phyloP scores from a whole-genome alignment of 192 early-diverging fungal species.

The Backusella psychrophila region DNA sequence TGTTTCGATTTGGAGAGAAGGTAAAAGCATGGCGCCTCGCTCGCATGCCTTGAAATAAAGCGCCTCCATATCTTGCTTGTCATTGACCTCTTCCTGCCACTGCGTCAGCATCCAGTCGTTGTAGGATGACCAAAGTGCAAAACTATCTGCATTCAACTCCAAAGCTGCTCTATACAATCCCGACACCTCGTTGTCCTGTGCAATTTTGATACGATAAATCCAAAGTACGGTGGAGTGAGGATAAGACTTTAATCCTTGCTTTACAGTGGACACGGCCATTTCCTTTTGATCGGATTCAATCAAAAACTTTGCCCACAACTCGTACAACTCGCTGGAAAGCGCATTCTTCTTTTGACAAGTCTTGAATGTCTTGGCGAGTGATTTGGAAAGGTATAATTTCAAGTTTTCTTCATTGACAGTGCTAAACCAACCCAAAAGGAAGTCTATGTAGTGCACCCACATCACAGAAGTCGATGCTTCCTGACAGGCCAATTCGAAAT shows the following conservation, averaged over 20 bases:
- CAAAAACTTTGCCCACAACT: slow-evolving; percentile 48
- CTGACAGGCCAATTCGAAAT: slow-evolving; percentile 45
- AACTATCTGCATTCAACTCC: slow-evolving; percentile 37
- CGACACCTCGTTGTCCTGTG: slow-evolving; percentile 13
- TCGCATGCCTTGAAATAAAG: slow-evolving; percentile 45
- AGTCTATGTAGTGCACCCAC: slow-evolving; percentile 63
- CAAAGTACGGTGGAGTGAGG: slow-evolving; percentile 45
- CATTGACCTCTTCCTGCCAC: slow-evolving; percentile 38
- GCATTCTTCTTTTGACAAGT: slow-evolving; percentile 38
- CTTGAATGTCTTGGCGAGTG: slow-evolving; percentile 53
- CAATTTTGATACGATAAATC: slow-evolving; percentile 34
- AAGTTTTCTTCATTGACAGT: slow-evolving; percentile 54
- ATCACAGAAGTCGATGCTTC: slow-evolving; percentile 44
- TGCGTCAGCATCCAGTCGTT: slow-evolving; percentile 37
- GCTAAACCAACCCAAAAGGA: slow-evolving; percentile 50
- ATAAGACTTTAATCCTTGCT: slow-evolving; percentile 32
- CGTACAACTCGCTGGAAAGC: slow-evolving; percentile 51
- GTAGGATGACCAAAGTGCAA: slow-evolving; percentile 51
- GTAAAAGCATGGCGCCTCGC: slow-evolving; percentile 46
- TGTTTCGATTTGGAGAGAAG: slow-evolving; percentile 46
- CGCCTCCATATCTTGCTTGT: slow-evolving; percentile 33
- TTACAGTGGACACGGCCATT: slow-evolving; percentile 25
- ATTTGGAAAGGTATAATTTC: slow-evolving; percentile 58
- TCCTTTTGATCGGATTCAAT: background rate
- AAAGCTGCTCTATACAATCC: slow-evolving; percentile 38